Evolutionary conservation across 345 rosid species (phyloP).

Genomic region (Iberis pinnata): DNA sequence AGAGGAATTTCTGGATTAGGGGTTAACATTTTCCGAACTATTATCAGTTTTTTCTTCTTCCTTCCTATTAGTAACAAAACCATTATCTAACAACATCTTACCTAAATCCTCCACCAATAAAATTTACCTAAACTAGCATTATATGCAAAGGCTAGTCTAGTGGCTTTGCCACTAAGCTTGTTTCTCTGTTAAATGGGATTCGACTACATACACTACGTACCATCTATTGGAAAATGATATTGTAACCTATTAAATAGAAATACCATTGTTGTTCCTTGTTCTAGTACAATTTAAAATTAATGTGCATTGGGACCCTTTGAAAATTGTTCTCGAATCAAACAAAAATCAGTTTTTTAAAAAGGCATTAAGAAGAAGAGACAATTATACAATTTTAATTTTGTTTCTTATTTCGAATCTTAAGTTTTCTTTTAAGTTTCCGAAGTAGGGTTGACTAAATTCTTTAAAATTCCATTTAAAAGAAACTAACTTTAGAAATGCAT

Average conservation of each 20-base stretch:
- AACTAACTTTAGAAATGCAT: no score
- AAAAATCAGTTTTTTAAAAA: background rate
- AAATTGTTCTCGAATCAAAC: background rate
- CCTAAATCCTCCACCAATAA: slow-evolving; percentile 24
- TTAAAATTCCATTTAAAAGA: no score
- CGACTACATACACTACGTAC: background rate
- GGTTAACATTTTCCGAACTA: no score
- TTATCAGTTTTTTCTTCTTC: no score
- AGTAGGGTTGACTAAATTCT: no score
- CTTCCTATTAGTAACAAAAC: background rate
- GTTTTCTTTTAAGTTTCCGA: no score
- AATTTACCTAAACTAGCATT: slow-evolving; percentile 15
- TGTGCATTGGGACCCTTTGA: background rate
- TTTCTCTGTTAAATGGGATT: background rate
- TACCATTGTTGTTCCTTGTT: no score
- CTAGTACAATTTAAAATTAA: no score
- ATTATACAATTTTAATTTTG: no score
- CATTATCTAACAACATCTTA: background rate
- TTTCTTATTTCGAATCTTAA: no score
- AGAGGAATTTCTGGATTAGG: no score
- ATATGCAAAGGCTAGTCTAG: slow-evolving; percentile 17
- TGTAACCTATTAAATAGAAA: background rate
- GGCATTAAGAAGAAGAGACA: no score
- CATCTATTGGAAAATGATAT: background rate
- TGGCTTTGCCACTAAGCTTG: slow-evolving; percentile 4